These are phyloP conservation scores for Saccharomycopsis fodiens DNA, from an alignment of 805 yeast genomes.

Conservation along the genomic window DNA sequence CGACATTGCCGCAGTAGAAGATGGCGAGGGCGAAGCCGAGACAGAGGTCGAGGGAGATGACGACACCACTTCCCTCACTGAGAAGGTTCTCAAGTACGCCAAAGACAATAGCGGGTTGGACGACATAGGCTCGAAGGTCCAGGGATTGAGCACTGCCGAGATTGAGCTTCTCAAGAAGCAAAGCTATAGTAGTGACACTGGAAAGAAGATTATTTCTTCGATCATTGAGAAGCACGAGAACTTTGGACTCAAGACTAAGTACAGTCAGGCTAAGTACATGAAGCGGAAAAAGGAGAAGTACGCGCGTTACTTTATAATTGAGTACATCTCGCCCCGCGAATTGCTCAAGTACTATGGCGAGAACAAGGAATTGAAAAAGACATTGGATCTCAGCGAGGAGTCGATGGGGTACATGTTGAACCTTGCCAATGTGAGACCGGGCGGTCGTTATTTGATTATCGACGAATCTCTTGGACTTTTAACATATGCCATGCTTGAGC, in stretches of 20 bases:
- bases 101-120: constrained; percentile 59
- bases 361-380: constrained; percentile 60
- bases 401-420: constrained; percentile 70
- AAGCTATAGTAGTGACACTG: constrained; percentile 51
- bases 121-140: constrained; percentile 63
- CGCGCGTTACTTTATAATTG: constrained; percentile 76
- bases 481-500: constrained; percentile 76
- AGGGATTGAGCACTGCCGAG: constrained; percentile 67
- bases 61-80: constrained; percentile 24
- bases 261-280: constrained; percentile 86
- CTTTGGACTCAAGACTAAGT: constrained; percentile 81
- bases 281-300: constrained; percentile 90
- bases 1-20: constrained; percentile 24
- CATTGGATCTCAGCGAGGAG: constrained; percentile 80
- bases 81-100: constrained; percentile 32
- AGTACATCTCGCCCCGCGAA: constrained; percentile 62
- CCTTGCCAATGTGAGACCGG: constrained; percentile 77
- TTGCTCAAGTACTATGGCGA: constrained; percentile 68
- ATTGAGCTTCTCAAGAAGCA: constrained; percentile 75
- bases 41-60: constrained; percentile 32
- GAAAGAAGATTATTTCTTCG: constrained; percentile 71
- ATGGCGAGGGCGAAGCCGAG: constrained; percentile 25
- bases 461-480: constrained; percentile 96
- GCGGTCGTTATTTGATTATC: constrained; percentile 78
- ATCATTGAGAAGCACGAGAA: constrained; percentile 80